Percentiles rank a stretch among this genome's conserved stretches.
These are phyloP conservation scores for Pichia inconspicua DNA, from an alignment of 1,139 yeast genomes.

Conservation along the genomic window DNA sequence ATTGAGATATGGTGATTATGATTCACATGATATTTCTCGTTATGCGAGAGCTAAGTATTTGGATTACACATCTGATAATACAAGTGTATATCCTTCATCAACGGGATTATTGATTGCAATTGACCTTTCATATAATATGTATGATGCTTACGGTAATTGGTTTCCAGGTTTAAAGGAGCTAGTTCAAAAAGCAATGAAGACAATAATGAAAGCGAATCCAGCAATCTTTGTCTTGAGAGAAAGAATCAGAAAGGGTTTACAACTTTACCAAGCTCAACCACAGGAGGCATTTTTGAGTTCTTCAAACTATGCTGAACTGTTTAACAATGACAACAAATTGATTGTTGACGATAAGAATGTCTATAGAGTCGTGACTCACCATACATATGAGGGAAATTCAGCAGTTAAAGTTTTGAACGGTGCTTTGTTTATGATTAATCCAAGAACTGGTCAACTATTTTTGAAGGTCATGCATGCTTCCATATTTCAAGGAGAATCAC, in stretches of 20 bases:
- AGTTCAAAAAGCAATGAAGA: slow-evolving; percentile 85
- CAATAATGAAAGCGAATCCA: slow-evolving; percentile 92
- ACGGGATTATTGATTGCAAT: slow-evolving; percentile 88
- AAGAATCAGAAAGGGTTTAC: slow-evolving; percentile 88
- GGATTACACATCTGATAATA: slow-evolving; percentile 85
- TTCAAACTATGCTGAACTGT: slow-evolving; percentile 81
- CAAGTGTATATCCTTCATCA: slow-evolving; percentile 84
- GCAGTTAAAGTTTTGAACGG: slow-evolving; percentile 94
- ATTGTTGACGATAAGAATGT: slow-evolving; percentile 92
- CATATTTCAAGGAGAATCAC: slow-evolving; percentile 96
- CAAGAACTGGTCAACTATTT: slow-evolving; percentile 82
- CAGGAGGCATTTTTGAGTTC: slow-evolving; percentile 89
- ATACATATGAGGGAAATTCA: slow-evolving; percentile 87
- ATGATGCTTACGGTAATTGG: slow-evolving; percentile 97
- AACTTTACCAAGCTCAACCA: slow-evolving; percentile 87
- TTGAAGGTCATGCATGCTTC: slow-evolving; percentile 87
- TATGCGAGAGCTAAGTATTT: slow-evolving; percentile 88
- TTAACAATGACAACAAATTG: slow-evolving; percentile 73
- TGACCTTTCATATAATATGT: slow-evolving; percentile 92
- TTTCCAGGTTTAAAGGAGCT: slow-evolving; percentile 89
- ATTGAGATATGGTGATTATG: slow-evolving; percentile 92
- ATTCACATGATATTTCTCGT: slow-evolving; percentile 91
- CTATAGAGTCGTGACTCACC: slow-evolving; percentile 87
- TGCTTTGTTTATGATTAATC: slow-evolving; percentile 81
- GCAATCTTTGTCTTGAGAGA: slow-evolving; percentile 88